phyloP scores from a whole-genome alignment of 306 rosid species.

The Parietaria judaica region DNA sequence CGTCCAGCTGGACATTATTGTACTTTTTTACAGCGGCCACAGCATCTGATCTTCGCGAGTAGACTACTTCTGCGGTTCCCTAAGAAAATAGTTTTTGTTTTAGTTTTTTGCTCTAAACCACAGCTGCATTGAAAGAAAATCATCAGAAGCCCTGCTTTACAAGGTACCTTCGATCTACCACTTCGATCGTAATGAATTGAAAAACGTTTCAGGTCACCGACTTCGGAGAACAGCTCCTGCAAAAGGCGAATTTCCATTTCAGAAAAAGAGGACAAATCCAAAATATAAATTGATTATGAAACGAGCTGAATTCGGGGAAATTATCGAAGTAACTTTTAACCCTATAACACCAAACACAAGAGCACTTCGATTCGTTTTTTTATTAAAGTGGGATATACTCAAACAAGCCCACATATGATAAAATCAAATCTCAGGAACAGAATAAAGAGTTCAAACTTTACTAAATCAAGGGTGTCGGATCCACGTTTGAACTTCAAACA shows the following conservation, averaged over 20 bases:
- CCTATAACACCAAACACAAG: too few relatives aligned
- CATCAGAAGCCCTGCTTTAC: slow-evolving; percentile 24
- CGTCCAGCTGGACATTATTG: slow-evolving; percentile 88
- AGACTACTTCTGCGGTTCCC: slow-evolving; percentile 96
- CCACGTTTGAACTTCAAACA: too few relatives aligned
- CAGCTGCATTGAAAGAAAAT: slow-evolving; percentile 23
- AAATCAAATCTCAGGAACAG: too few relatives aligned
- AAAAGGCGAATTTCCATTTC: background rate
- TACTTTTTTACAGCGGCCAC: slow-evolving; percentile 89
- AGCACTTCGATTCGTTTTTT: too few relatives aligned
- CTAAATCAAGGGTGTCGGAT: too few relatives aligned
- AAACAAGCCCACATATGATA: too few relatives aligned
- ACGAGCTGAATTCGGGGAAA: too few relatives aligned
- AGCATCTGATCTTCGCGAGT: slow-evolving; percentile 70
- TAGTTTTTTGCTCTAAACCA: slow-evolving; percentile 22
- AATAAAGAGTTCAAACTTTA: too few relatives aligned
- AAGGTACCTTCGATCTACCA: slow-evolving; percentile 92
- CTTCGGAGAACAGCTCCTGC: slow-evolving; percentile 93
- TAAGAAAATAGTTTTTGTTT: slow-evolving; percentile 25
- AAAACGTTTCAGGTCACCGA: slow-evolving; percentile 81
- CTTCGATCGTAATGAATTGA: slow-evolving; percentile 78
- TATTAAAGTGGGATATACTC: too few relatives aligned
- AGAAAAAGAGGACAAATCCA: too few relatives aligned
- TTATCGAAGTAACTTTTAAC: too few relatives aligned
- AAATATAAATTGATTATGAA: too few relatives aligned